Base-by-base conservation (phyloP, 2,329 filamentous ascomycete species). In the Bipolaris cookei region DNA sequence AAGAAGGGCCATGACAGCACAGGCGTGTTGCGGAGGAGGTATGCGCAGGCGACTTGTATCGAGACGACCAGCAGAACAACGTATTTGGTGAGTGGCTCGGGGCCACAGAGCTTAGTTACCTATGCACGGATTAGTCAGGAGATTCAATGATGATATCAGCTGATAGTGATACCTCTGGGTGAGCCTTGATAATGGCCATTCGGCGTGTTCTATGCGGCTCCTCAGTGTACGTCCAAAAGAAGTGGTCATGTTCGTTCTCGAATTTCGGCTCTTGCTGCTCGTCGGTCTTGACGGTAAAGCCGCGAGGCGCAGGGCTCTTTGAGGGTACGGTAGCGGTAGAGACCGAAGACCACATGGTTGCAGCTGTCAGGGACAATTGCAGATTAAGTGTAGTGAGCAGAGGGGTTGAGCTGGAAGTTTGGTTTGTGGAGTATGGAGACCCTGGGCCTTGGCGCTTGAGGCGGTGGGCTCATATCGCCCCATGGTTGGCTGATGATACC, bases 151-250 rank as follows among this genome's bases (percentile, higher is more conserved):
- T 7, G 10, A 11, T 2, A 16, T 16, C 7, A 11, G 3, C 7
- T 3, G 41, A 11, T 6, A 1, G 6, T 51, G n/a, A 18, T 80
- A 94, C 92, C 85, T 99, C 94, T 44, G 95, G 95, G 76, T 99
- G 94, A 53, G 94, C 93, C 81, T 97, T 98, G 79, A 99, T 98
- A 70, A 99, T 99, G 61, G 92, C 92, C 68, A 94, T 86, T 55
- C 95, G 86, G 67, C 95, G 84, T 30, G 94, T 95, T 67, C 92
- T 87, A 79, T 99, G 95, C 61, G 95, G 95, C 79, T 99, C 95
- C 77, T 99, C 95, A 8, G 95, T 97, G 76, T 99, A 98, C 38
- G 95, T 97, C 95, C 96, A 98, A 81, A 96, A 97, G 83, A 98
- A 98, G 76, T 88, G 84, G 61, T 88, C 75, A 39, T 78, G 64